These are phyloP conservation scores for Dactylonectria estremocensis DNA, from an alignment of 2,329 filamentous ascomycete genomes.

Conservation along the genomic window DNA sequence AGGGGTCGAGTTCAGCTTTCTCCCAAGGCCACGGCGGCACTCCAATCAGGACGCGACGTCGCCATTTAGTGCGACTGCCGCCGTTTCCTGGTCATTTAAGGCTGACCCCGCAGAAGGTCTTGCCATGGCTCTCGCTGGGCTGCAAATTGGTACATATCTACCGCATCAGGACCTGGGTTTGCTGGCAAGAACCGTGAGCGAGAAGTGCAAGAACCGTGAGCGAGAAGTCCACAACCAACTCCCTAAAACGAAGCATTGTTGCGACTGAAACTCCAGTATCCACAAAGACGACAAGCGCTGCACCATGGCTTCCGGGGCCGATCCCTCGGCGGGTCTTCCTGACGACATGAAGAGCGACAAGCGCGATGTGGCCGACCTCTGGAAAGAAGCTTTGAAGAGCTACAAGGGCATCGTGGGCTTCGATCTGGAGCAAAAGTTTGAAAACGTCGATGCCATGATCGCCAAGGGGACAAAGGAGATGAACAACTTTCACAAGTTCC, in stretches of 20 bases:
- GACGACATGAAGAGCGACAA: slow-evolving; percentile 45
- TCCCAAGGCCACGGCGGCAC: not conserved
- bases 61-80: slow-evolving; percentile 2
- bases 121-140: not conserved
- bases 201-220: not conserved
- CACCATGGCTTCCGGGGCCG: slow-evolving; percentile 12
- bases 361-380: slow-evolving; percentile 51
- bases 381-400: slow-evolving; percentile 52
- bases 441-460: slow-evolving; percentile 47
- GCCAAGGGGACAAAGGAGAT: slow-evolving; percentile 49
- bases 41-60: slow-evolving; percentile 3
- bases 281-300: not conserved
- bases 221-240: not conserved
- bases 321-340: slow-evolving; percentile 18
- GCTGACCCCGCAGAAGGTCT: slow-evolving; percentile 7
- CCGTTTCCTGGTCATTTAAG: not conserved
- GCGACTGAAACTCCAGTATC: not conserved
- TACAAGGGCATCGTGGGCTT: slow-evolving; percentile 54
- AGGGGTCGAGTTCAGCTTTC: slow-evolving; percentile 11
- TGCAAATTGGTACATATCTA: not conserved
- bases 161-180: not conserved
- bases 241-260: not conserved
- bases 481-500: slow-evolving; percentile 52
- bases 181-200: not conserved
- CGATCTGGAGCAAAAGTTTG: slow-evolving; percentile 50